Evolutionary conservation across 306 rosid species (phyloP).

Genomic region (Quercus glauca): DNA sequence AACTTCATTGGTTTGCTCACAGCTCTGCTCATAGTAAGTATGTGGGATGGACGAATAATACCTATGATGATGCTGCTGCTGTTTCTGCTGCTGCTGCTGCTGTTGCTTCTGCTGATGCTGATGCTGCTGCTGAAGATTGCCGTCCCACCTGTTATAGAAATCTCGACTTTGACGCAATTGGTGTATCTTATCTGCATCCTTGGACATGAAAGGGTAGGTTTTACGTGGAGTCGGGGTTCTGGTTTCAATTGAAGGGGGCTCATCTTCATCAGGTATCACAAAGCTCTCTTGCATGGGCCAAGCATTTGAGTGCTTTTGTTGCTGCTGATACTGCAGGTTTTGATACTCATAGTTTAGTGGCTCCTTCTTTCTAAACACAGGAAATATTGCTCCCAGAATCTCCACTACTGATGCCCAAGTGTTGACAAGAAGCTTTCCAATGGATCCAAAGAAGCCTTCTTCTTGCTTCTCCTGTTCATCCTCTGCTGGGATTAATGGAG

Average conservation of each 20-base stretch:
- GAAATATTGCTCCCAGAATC: conserved; percentile 71
- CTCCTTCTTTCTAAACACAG: conserved; percentile 53
- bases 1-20: conserved; percentile 61
- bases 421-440: conserved; percentile 64
- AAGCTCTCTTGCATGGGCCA: conserved; percentile 93
- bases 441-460: conserved; percentile 79
- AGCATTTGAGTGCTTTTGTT: conserved; percentile 44
- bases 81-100: conserved; percentile 41
- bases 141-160: conserved; percentile 72
- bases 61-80: conserved; percentile 61
- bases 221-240: conserved; percentile 82
- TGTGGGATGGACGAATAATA: conserved; percentile 57
- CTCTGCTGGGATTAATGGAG: conserved; percentile 75
- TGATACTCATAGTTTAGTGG: conserved; percentile 38
- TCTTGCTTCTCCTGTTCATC: conserved; percentile 75
- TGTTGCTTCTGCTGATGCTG: conserved; percentile 22
- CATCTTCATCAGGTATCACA: conserved; percentile 78
- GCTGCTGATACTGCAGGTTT: conserved; percentile 38
- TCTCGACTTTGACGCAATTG: conserved; percentile 71
- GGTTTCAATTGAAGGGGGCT: conserved; percentile 76
- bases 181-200: conserved; percentile 72
- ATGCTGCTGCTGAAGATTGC: conserved; percentile 48
- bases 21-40: conserved; percentile 63
- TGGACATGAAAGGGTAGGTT: conserved; percentile 86
- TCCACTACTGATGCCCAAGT: conserved; percentile 48